Evolutionary conservation across 371 early-diverging fungal genomes (phyloP), one percentile per base, ranked within the genome.

Genomic region (Mortierella sp.): DNA sequence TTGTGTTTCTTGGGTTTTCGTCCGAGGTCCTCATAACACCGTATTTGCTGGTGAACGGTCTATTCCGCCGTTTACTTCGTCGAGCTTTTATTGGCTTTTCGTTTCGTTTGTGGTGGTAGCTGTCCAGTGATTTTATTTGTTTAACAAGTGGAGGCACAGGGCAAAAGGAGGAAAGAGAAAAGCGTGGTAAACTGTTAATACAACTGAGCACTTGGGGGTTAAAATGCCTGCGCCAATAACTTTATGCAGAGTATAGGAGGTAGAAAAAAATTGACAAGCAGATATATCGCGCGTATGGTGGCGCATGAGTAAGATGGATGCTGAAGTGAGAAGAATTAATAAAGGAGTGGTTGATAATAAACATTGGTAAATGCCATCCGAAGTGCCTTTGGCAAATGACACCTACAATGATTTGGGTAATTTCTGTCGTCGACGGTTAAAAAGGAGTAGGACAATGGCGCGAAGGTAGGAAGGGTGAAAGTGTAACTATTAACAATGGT

Each of bases 21-120:
- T 58, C 58, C 37, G 67, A 55, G 30, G 67, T 45, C 43, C 22
- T 55, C 67, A 58, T 66, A 66, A 24, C 40, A 54, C 40, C 37
- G 35, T 49, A 24, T 55, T 22, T 20, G 40, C 10, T 49, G n/a
- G 9, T 51, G 51, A 51, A 51, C n/a, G 8, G 51, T 51, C 51
- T 51, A n/a, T 51, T 43, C 43, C 11, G 43, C 51, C n/a, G 18
- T 30, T 35, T 32, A 32, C 64, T 47, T 40, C 5, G 22, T 30
- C 12, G 24, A 14, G 49, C 30, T 64, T 51, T 12, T 51, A n/a
- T 26, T 20, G 60, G 35, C 35, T 35, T 35, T 35, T 60, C 37
- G 32, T 37, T 60, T 6, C 10, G 37, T 5, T 39, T 37, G 24
- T 3, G 10, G 24, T 16, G 11, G 30, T 14, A 5, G 30, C 12